Conservation (phyloP, 805 yeast genomes). For the Torulaspora indica region DNA sequence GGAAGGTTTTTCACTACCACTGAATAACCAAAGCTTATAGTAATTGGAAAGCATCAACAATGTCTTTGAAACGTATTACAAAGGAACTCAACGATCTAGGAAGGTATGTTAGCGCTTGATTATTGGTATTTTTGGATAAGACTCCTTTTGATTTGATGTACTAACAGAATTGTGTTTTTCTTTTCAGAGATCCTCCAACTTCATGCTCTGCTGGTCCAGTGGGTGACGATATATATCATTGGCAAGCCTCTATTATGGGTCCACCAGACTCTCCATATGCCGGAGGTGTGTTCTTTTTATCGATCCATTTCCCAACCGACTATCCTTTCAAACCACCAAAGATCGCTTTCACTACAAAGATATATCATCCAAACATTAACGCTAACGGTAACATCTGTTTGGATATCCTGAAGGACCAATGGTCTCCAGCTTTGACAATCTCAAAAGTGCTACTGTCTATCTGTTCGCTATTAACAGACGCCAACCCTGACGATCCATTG, state of each 20-base stretch:
- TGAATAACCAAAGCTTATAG: not conserved
- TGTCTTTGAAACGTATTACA: constrained; percentile 94
- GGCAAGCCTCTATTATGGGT: constrained; percentile 99
- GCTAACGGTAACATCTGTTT: constrained; percentile 93
- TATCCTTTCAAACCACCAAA: constrained; percentile 99
- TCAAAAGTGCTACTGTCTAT: constrained; percentile 92
- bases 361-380: constrained; percentile 96
- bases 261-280: constrained; percentile 90
- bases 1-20: too few species aligned
- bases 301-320: constrained; percentile 97
- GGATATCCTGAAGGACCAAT: constrained; percentile 94
- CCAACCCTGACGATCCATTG: constrained; percentile 97
- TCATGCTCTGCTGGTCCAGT: constrained; percentile 99
- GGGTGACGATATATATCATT: constrained; percentile 95
- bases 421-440: constrained; percentile 98
- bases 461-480: constrained; percentile 93
- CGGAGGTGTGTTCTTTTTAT: constrained; percentile 92
- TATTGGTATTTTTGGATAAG: not conserved
- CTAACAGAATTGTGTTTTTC: constrained; percentile 11
- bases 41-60: constrained; percentile 26
- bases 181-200: constrained; percentile 88
- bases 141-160: constrained; percentile 6
- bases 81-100: constrained; percentile 94
- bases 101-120: constrained; percentile 75
- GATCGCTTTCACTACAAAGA: constrained; percentile 86